Evolutionary conservation across 805 yeast species (phyloP).

Genomic region (Candida krabiensis): DNA sequence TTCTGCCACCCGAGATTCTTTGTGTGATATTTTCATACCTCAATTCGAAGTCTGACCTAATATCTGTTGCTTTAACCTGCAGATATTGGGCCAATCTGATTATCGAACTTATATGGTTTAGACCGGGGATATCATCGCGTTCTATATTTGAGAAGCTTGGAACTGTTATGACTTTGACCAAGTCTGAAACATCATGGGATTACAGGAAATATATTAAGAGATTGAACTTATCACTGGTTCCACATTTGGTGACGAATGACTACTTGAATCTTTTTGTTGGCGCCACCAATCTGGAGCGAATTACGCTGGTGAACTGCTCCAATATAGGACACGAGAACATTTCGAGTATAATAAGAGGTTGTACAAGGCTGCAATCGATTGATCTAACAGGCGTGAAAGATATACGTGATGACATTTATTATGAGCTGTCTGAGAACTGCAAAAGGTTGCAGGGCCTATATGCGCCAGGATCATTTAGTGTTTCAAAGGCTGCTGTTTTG

Average conservation of each 20-base stretch:
- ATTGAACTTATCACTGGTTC: slow-evolving; percentile 74
- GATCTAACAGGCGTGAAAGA: slow-evolving; percentile 80
- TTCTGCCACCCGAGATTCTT: slow-evolving; percentile 60
- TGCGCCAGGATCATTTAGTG: slow-evolving; percentile 79
- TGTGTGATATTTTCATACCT: slow-evolving; percentile 66
- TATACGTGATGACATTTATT: slow-evolving; percentile 67
- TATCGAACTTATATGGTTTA: slow-evolving; percentile 81
- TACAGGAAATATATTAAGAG: slow-evolving; percentile 72
- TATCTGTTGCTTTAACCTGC: slow-evolving; percentile 68
- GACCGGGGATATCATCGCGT: slow-evolving; percentile 68
- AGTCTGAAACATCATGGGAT: slow-evolving; percentile 57
- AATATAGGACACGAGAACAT: slow-evolving; percentile 62
- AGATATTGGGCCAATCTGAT: slow-evolving; percentile 76
- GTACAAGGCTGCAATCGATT: slow-evolving; percentile 75
- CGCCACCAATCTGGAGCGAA: slow-evolving; percentile 77
- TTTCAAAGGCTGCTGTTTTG: slow-evolving; percentile 64
- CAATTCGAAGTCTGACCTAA: slow-evolving; percentile 58
- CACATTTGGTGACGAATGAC: slow-evolving; percentile 63
- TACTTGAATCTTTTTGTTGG: slow-evolving; percentile 60
- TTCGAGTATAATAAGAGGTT: slow-evolving; percentile 57
- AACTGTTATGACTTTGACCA: slow-evolving; percentile 52
- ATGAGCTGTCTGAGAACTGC: slow-evolving; percentile 68
- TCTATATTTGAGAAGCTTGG: slow-evolving; percentile 52
- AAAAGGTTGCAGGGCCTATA: slow-evolving; percentile 83
- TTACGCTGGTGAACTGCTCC: slow-evolving; percentile 81